Base-by-base conservation (phyloP, 257 asterid species). In the Jacaranda mimosifolia region DNA sequence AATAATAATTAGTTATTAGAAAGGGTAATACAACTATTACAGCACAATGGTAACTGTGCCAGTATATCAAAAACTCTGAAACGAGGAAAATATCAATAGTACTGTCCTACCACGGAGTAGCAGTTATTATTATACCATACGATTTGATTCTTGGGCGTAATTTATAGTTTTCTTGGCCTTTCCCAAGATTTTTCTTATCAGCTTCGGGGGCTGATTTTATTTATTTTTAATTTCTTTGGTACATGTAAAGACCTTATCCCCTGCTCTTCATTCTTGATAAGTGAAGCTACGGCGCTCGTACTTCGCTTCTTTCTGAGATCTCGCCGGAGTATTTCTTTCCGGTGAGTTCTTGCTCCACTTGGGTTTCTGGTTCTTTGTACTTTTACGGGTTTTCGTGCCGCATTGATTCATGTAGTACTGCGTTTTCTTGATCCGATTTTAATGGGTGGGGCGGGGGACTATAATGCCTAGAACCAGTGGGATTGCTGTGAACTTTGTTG, bases 281-380 rank as follows among this genome's bases (percentile, higher is more conserved):
- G 86, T 77, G 91, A 86, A 86, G 87, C 70, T 79, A 75, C 87
- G 87, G 83, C 63, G 69, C 85, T 79, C 83, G 83, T 55, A 57
- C 87, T 79, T 68, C 76, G 69, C 81, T 51, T 36, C 57, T 46
- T 12, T 14, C 51, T 48, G n/a, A n/a, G n/a, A n/a, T n/a, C n/a
- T 49, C 65, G 57, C 75, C 78, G 77, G 77, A 77, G 76, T 56
- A 14, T 3, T 53, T 66, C 9, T 70, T 14, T 52, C 75, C 83
- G 81, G 79, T 76, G 80, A 73, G 77, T 53, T 35, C 19, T 9
- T 52, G 2, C 40, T 42, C 58, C 15, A 59, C 26, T 38, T 79
- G 17, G 11, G 4, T 9, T 19, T 9, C 35, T 6, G 21, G n/a
- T 19, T 14, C 4, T 46, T 49, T 66, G 4, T 52, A 32, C 53